Evolutionary conservation across 1,284 basidiomycete species (phyloP), one percentile per base, ranked within the genome.

Genomic region (Heterobasidion occidentale): DNA sequence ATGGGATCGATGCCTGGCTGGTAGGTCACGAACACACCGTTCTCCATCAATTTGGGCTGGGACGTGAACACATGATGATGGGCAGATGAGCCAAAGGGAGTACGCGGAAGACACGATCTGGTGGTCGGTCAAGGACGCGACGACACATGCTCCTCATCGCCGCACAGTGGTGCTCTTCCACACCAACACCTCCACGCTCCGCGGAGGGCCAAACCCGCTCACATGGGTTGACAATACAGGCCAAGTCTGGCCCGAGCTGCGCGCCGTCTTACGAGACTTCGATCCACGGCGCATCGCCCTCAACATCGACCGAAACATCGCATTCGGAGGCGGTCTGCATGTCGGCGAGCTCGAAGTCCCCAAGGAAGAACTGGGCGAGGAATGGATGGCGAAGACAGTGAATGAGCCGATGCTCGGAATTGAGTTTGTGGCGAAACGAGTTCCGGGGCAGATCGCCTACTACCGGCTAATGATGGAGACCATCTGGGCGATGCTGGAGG

Each of bases 21-120:
- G 76, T 76, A 55, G 53, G 72, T 64, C 20, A 17, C 17, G 35
- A 48, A 48, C 5, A 17, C 51, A 36, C 51, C 19, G 7, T 36
- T 20, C 36, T 35, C 44, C 9, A n/a, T 35, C 44, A 2, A 46
- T n/a, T 14, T 34, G 15, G 12, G 6, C 33, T 36, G 35, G 33
- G 11, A n/a, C 19, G 9, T 48, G 19, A 36, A 17, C 54, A 14
- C 35, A 56, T 19, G 53, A 34, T 36, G n/a, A 19, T 17, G 8
- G 33, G 15, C 58, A 78, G 77, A 71, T 80, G 61, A 70, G 70
- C 58, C 74, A 77, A 66, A 69, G 77, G 48, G 79, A 82, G 60
- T 76, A 80, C 60, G 79, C 77, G 1, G 79, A 81, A 58, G 78
- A 79, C 62, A 77, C 78, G 1, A 68, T 78, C 20, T 80, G 79